phyloP scores from a whole-genome alignment of 805 yeast genomes.

The Kodamaea lidongshanica region DNA sequence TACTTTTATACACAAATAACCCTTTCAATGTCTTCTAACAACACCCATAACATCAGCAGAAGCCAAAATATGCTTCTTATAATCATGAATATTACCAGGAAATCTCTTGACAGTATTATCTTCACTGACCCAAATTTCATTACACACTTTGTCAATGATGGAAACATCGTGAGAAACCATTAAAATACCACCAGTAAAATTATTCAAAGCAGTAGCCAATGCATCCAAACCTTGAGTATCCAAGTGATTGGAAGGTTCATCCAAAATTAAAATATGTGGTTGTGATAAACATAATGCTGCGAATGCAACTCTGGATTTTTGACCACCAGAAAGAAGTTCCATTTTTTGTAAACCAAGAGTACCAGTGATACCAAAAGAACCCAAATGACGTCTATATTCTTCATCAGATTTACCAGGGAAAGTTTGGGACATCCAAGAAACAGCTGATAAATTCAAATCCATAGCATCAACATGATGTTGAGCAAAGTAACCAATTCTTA shows the following conservation, averaged over 20 bases:
- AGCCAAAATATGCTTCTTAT: constrained; percentile 79
- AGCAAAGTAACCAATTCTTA: constrained; percentile 94
- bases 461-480: constrained; percentile 98
- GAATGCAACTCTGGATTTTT: constrained; percentile 95
- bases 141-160: constrained; percentile 81
- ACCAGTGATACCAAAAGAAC: constrained; percentile 96
- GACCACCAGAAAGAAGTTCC: constrained; percentile 92
- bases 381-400: constrained; percentile 93
- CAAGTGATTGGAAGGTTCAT: constrained; percentile 97
- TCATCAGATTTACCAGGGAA: constrained; percentile 94
- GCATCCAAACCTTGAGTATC: constrained; percentile 99
- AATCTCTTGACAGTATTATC: constrained; percentile 72
- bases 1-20: no score
- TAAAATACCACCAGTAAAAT: constrained; percentile 90
- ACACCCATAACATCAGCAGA: constrained; percentile 83
- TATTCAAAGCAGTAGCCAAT: constrained; percentile 77
- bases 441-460: constrained; percentile 82
- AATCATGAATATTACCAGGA: constrained; percentile 78
- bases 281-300: constrained; percentile 86
- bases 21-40: constrained; percentile 80
- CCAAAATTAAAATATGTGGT: constrained; percentile 88
- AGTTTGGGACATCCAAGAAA: constrained; percentile 84
- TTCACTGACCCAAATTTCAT: constrained; percentile 95
- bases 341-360: constrained; percentile 87
- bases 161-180: constrained; percentile 98